Evolutionary conservation across 345 rosid species (phyloP).

Genomic region (Salix purpurea): DNA sequence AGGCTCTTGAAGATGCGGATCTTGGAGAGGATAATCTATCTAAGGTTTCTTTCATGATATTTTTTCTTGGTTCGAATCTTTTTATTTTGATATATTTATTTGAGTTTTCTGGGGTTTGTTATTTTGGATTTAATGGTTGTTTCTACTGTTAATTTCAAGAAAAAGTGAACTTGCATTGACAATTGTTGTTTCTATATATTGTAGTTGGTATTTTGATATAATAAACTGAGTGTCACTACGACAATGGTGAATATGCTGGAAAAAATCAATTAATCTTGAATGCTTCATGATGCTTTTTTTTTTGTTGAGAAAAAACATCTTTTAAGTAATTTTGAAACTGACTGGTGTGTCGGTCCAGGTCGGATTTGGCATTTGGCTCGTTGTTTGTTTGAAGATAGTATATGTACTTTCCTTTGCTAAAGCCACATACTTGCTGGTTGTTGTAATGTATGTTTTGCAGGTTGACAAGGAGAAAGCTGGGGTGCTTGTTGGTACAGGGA

Average conservation of each 20-base stretch:
- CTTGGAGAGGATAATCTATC: constrained; percentile 71
- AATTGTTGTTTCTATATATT: background rate
- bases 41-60: constrained; percentile 38
- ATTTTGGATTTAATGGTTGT: background rate
- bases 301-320: too few relatives aligned
- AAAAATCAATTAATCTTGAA: background rate
- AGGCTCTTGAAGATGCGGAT: constrained; percentile 83
- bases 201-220: background rate
- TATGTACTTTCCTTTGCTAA: background rate
- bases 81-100: background rate
- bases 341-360: background rate
- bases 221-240: background rate
- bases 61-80: background rate
- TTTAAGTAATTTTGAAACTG: background rate
- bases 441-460: constrained; percentile 36
- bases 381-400: background rate
- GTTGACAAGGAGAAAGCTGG: constrained; percentile 78
- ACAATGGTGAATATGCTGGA: constrained; percentile 4
- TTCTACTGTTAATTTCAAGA: background rate
- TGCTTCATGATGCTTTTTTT: background rate
- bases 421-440: background rate
- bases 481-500: constrained; percentile 96
- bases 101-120: background rate
- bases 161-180: background rate
- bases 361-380: background rate